Evolutionary conservation across 2,329 filamentous ascomycete species (phyloP).

Genomic region (Fusarium sp.): DNA sequence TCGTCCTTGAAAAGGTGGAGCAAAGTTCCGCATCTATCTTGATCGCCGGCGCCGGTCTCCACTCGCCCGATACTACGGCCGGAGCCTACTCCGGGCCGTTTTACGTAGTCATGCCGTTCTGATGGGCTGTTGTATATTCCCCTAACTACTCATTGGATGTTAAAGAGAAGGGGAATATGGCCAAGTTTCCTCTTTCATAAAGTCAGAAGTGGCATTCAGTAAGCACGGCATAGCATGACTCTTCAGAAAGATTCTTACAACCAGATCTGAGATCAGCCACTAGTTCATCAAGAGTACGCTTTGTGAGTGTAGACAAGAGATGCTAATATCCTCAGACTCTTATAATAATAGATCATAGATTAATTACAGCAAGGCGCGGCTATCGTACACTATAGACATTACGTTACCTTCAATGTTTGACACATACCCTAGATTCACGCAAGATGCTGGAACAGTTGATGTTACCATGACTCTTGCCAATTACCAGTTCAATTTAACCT

Average conservation of each 20-base stretch:
- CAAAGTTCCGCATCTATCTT: conserved; percentile 47
- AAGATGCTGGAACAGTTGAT: conserved; percentile 54
- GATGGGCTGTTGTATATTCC: conserved; percentile 48
- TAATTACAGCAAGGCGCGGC: conserved; percentile 51
- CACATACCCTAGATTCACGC: conserved; percentile 48
- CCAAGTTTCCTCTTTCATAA: conserved; percentile 42
- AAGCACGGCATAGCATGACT: background rate
- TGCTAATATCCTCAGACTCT: conserved; percentile 49
- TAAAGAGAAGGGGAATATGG: conserved; percentile 46
- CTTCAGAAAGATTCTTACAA: background rate
- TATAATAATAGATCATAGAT: conserved; percentile 51
- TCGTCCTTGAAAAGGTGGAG: conserved; percentile 53
- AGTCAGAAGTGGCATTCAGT: conserved; percentile 41
- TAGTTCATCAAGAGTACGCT: background rate
- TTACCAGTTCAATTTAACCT: conserved; percentile 30
- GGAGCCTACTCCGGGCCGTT: conserved; percentile 51
- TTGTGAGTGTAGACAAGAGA: conserved; percentile 43
- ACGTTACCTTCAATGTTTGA: background rate
- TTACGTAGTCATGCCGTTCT: conserved; percentile 48
- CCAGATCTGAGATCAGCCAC: background rate
- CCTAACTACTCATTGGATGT: conserved; percentile 47
- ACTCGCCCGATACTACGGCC: conserved; percentile 50
- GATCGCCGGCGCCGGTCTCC: conserved; percentile 39
- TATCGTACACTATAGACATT: no score
- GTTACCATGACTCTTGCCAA: conserved; percentile 47